Percentiles rank a stretch among this genome's conserved stretches.
Conservation (phyloP, 805 yeast species). For the Wickerhamomyces bovis region DNA sequence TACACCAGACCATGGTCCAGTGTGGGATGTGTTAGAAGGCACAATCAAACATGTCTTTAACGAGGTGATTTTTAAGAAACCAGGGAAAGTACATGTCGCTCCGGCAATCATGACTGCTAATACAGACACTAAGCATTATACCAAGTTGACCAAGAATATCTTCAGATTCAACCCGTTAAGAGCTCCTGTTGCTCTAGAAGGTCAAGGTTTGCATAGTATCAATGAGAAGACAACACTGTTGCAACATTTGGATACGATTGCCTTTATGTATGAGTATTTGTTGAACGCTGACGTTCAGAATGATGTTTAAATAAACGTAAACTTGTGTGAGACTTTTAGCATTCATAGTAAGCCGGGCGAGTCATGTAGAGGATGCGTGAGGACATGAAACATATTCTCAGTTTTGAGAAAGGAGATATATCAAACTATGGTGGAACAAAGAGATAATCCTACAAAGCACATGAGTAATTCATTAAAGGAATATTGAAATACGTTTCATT, state of each 20-base stretch:
- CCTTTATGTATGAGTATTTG: constrained; percentile 44
- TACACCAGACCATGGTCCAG: constrained; percentile 11
- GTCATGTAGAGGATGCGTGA: no score
- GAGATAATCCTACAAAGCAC: no score
- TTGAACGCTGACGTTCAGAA: constrained; percentile 33
- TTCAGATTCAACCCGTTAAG: constrained; percentile 40
- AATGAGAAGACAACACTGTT: constrained; percentile 47
- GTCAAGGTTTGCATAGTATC: constrained; percentile 42
- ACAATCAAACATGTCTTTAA: constrained; percentile 47
- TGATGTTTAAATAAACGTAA: background rate
- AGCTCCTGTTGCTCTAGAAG: constrained; percentile 1
- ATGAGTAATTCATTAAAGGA: background rate
- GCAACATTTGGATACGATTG: constrained; percentile 46
- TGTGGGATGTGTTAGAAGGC: constrained; percentile 18
- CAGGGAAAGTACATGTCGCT: constrained; percentile 43
- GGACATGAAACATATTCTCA: no score
- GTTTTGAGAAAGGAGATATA: no score
- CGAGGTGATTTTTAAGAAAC: constrained; percentile 41
- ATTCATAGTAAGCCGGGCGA: no score
- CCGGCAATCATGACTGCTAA: constrained; percentile 51
- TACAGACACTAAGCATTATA: constrained; percentile 64
- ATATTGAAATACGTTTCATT: background rate
- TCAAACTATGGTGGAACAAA: no score
- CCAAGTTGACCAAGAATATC: constrained; percentile 55
- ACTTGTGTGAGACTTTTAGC: no score